These are phyloP conservation scores for Penicillium cosmopolitanum DNA, from an alignment of 495 filamentous ascomycete genomes.

Conservation along the genomic window DNA sequence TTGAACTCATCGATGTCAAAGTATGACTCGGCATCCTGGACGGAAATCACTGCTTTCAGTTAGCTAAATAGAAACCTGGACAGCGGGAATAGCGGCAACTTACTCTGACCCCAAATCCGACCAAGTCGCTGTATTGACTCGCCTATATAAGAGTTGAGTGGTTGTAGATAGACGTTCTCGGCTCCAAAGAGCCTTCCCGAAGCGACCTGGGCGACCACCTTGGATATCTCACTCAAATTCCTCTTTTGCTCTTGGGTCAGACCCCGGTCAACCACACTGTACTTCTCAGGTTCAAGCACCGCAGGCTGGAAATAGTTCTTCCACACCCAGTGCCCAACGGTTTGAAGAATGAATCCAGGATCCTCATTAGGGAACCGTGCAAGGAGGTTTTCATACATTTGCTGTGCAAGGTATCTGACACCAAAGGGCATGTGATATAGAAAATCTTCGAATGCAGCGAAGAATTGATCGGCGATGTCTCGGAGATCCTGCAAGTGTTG, in stretches of 20 bases:
- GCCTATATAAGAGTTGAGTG: conserved; percentile 85
- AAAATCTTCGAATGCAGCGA: conserved; percentile 77
- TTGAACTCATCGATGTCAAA: conserved; percentile 99
- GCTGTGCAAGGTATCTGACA: conserved; percentile 82
- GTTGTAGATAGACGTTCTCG: conserved; percentile 94
- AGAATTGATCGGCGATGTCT: conserved; percentile 90
- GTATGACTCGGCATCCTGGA: conserved; percentile 82
- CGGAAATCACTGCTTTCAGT: conserved; percentile 68
- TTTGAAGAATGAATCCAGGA: conserved; percentile 75
- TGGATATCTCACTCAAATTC: conserved; percentile 87
- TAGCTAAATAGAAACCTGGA: conserved; percentile 3
- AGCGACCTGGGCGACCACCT: conserved; percentile 85
- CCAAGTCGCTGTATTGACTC: conserved; percentile 83
- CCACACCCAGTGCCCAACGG: conserved; percentile 90
- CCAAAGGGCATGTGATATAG: conserved; percentile 91
- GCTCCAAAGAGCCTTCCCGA: conserved; percentile 86
- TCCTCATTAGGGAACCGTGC: conserved; percentile 78
- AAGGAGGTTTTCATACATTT: conserved; percentile 79
- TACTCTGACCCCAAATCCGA: conserved; percentile 70
- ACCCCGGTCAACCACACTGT: conserved; percentile 84
- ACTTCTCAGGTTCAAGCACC: conserved; percentile 81
- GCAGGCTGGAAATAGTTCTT: conserved; percentile 91
- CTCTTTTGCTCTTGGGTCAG: conserved; percentile 90
- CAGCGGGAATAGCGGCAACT: conserved; percentile 29
- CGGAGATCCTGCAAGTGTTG: conserved; percentile 90